These are phyloP conservation scores for Carex myosuroides DNA, from an alignment of 176 grass and related monocot genomes.

Conservation along the genomic window DNA sequence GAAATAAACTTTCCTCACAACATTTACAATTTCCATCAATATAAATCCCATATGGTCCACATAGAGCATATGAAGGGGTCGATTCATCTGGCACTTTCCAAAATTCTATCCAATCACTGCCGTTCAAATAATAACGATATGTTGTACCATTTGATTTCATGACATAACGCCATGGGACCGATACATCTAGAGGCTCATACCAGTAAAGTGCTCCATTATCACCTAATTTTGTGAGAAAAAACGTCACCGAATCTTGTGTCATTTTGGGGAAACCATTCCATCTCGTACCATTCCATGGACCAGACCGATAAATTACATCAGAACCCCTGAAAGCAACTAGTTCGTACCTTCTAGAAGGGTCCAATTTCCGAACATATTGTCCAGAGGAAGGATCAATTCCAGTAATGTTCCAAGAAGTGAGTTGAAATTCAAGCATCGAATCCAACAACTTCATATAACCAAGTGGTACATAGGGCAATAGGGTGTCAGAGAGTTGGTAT, in stretches of 20 bases:
- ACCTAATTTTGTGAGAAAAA: background rate
- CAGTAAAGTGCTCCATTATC: background rate
- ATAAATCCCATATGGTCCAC: slow-evolving; percentile 2
- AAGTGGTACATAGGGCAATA: background rate
- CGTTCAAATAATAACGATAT: background rate
- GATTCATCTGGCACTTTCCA: background rate
- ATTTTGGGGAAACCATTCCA: slow-evolving; percentile 5
- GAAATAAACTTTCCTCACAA: background rate
- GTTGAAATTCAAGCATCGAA: background rate
- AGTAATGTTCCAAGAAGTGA: background rate
- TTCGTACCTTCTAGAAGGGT: background rate
- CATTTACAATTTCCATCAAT: background rate
- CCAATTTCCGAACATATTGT: background rate
- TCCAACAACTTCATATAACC: background rate
- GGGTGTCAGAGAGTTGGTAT: slow-evolving; percentile 6
- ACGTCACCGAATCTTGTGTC: background rate
- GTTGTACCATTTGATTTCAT: background rate
- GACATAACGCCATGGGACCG: background rate
- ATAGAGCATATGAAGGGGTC: background rate
- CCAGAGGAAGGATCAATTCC: background rate
- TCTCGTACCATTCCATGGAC: background rate
- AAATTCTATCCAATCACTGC: background rate
- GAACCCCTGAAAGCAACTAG: background rate
- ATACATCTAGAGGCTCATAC: background rate
- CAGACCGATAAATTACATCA: background rate